Conservation (phyloP, 23 red algal species). For the Gracilaria domingensis region DNA sequence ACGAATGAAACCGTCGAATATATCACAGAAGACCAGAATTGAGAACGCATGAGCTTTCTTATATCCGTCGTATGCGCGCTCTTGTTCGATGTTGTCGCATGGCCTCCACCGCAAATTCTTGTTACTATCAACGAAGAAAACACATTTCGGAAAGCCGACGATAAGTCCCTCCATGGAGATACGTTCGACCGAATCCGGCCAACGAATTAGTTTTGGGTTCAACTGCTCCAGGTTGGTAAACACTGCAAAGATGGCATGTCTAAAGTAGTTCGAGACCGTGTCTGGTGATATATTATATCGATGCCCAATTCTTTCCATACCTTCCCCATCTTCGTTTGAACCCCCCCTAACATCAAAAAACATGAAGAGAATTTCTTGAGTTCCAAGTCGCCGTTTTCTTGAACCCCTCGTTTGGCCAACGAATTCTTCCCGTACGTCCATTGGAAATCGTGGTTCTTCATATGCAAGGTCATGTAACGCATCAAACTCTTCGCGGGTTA, state of each 20-base stretch:
- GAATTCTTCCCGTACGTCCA: too few relatives aligned
- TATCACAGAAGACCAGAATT: neutral
- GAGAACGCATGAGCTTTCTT: neutral
- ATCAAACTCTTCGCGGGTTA: too few relatives aligned
- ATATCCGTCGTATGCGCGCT: neutral
- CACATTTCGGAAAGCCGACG: neutral
- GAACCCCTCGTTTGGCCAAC: too few relatives aligned
- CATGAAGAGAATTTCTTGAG: slow-evolving; percentile 2
- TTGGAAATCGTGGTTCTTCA: too few relatives aligned
- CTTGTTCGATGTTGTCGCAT: neutral
- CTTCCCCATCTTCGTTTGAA: neutral
- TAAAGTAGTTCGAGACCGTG: neutral
- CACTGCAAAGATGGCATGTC: neutral
- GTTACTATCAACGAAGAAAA: neutral
- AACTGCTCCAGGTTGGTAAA: neutral
- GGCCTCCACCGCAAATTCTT: neutral
- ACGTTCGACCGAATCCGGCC: neutral
- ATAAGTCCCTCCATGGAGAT: neutral
- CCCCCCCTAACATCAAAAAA: neutral
- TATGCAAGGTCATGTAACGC: too few relatives aligned
- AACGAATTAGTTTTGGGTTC: neutral
- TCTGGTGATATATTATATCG: neutral
- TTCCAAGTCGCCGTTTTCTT: neutral
- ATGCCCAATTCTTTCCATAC: neutral
- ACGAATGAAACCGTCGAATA: slow-evolving; percentile 23